Evolutionary conservation across 1,139 yeast genomes (phyloP), one percentile per base, ranked within the genome.

Genomic region (Nakaseomyces bracarensis): DNA sequence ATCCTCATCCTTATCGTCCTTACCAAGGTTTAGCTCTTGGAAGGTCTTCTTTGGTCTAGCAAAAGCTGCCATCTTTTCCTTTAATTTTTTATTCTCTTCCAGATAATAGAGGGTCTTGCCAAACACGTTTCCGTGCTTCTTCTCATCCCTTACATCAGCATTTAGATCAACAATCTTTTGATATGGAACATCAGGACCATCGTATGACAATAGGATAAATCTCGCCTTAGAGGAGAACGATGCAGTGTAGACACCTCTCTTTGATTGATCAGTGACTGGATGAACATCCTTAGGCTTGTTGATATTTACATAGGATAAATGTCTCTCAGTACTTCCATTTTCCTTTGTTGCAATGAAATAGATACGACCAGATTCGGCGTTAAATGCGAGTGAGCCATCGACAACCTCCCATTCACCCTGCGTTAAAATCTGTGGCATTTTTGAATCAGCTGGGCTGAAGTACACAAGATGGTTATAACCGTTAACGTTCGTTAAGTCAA

Each of bases 391-490:
- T 2, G 86, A 79, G 5, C 75, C 77, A 43, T 67, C 69, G 20
- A 72, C 75, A 5, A 82, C 86, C 52, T 82, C 95, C 87, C 87
- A 86, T 0, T 72, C 65, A 14, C 82, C 80, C 0, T 68, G 51
- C 1, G 95, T 80, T 40, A 86, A 62, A 13, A 78, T 47, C 13
- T 56, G 61, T 5, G 82, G 83, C 11, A 64, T 63, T 0, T 71
- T 49, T 2, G 77, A 57, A 10, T 67, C 65, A 1, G 80, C 71
- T 9, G 75, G 72, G 6, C 77, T 68, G 55, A 75, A 91, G 50
- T 79, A 74, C 0, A 82, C 96, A 43, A 93, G 65, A 53, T 85
- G 95, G 46, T 79, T 78, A 53, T 64, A 74, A 1, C 83, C 80
- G 43, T 79, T 72, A 7, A 71, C 67, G 2, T 85, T 81, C 9